Evolutionary conservation across 1,139 yeast species (phyloP).

Genomic region (Tardiomyces digboiensis): DNA sequence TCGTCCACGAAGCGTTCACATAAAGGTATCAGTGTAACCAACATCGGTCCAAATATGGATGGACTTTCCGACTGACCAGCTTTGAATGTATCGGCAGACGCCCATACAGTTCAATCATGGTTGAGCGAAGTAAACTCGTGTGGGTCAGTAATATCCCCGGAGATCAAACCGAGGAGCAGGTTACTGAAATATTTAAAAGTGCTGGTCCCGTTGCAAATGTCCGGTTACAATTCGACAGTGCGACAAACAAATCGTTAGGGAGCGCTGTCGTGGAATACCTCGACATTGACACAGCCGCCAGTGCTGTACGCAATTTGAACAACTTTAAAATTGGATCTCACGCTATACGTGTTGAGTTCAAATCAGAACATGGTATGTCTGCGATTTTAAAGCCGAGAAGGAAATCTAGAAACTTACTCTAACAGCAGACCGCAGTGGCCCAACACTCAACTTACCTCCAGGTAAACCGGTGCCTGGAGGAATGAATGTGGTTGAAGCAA

Average conservation of each 20-base stretch:
- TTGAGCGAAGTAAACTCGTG: conserved; percentile 27
- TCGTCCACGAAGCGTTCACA: too few relatives aligned
- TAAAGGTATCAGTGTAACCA: too few relatives aligned
- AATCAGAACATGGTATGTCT: conserved; percentile 37
- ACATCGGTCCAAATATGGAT: neutral
- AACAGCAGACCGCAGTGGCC: conserved; percentile 1
- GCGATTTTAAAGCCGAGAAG: neutral
- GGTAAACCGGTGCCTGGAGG: conserved; percentile 37
- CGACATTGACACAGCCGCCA: conserved; percentile 70
- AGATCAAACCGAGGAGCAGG: conserved; percentile 85
- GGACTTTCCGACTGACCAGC: neutral
- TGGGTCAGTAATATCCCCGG: conserved; percentile 62
- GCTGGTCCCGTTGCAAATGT: conserved; percentile 82
- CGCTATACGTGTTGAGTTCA: conserved; percentile 57
- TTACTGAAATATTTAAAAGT: conserved; percentile 63
- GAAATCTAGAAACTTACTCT: too few relatives aligned
- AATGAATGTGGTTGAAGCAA: conserved; percentile 46
- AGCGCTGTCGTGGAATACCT: conserved; percentile 79
- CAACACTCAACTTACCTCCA: conserved; percentile 21
- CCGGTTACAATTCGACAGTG: conserved; percentile 73
- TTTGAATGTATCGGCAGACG: neutral
- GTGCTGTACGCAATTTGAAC: conserved; percentile 84
- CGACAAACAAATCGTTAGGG: conserved; percentile 88
- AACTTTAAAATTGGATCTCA: conserved; percentile 71
- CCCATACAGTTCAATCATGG: neutral